Evolutionary conservation across 768 basidiomycete genomes (phyloP).

Genomic region (Rossbeevera mucosa): DNA sequence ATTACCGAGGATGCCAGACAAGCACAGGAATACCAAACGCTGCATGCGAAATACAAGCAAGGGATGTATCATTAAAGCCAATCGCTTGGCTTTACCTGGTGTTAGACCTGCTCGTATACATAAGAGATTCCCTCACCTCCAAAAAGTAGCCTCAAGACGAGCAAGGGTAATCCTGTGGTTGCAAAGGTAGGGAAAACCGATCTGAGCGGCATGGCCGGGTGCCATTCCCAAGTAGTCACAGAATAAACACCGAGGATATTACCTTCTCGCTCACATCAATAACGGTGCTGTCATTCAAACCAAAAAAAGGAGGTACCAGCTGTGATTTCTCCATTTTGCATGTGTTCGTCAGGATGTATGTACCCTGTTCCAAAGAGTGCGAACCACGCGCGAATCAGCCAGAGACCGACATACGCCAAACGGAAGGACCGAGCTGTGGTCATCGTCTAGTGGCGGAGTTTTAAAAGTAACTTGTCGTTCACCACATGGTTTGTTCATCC

Average conservation of each 20-base stretch:
- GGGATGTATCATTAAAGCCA: slow-evolving; percentile 4
- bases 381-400: slow-evolving; percentile 26
- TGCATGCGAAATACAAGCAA: slow-evolving; percentile 27
- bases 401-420: slow-evolving; percentile 20
- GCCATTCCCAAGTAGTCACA: slow-evolving; percentile 38
- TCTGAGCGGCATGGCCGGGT: slow-evolving; percentile 30
- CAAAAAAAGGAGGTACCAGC: slow-evolving; percentile 28
- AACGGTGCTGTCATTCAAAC: not conserved
- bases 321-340: slow-evolving; percentile 38
- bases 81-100: slow-evolving; percentile 5
- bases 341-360: slow-evolving; percentile 41
- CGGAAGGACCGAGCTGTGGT: slow-evolving; percentile 13
- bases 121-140: slow-evolving; percentile 20
- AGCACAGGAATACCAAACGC: slow-evolving; percentile 28
- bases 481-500: slow-evolving; percentile 25
- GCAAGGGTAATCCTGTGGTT: slow-evolving; percentile 34
- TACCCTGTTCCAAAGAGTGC: slow-evolving; percentile 35
- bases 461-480: slow-evolving; percentile 20
- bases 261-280: slow-evolving; percentile 20
- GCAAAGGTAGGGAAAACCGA: slow-evolving; percentile 31
- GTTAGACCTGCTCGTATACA: slow-evolving; percentile 4
- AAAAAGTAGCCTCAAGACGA: slow-evolving; percentile 12
- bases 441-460: slow-evolving; percentile 25
- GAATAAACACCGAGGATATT: slow-evolving; percentile 26
- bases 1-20: slow-evolving; percentile 34